Conservation (phyloP, 2,329 filamentous ascomycete species). For the Sclerotinia borealis region DNA sequence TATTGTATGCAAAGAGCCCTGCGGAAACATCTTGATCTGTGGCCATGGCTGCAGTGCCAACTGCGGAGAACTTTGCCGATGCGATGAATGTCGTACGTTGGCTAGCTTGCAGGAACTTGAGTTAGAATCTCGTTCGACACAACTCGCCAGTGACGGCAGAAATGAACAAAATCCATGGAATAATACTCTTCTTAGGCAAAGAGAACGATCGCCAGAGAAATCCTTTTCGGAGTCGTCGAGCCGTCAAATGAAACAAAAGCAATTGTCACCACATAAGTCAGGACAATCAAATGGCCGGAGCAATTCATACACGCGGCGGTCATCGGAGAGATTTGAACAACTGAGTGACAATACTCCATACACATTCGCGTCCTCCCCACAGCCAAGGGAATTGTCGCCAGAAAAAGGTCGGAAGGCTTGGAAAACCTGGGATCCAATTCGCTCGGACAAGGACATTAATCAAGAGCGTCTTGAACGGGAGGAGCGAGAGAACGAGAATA, state of each 20-base stretch:
- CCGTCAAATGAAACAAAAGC: background rate
- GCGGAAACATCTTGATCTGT: constrained; percentile 21
- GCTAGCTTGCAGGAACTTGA: background rate
- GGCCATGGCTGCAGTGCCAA: constrained; percentile 28
- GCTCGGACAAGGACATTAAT: background rate
- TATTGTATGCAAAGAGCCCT: constrained; percentile 25
- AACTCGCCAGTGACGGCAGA: background rate
- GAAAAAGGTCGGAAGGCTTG: background rate
- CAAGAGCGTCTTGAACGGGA: background rate
- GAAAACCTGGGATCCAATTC: background rate
- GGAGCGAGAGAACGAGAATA: background rate
- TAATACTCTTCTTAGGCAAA: background rate
- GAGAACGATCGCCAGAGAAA: background rate
- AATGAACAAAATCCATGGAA: too few relatives aligned
- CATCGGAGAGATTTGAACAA: background rate
- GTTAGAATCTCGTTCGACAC: background rate
- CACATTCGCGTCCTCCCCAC: background rate
- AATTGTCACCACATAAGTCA: background rate
- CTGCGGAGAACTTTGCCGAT: constrained; percentile 26
- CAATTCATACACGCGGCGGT: background rate
- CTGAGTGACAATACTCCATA: background rate
- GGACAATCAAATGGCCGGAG: background rate
- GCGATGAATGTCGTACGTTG: constrained; percentile 20
- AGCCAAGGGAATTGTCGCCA: background rate
- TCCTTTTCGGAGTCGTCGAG: background rate